Evolutionary conservation across 148 eudicot genomes (phyloP).

Genomic region (Rhododendron molle): DNA sequence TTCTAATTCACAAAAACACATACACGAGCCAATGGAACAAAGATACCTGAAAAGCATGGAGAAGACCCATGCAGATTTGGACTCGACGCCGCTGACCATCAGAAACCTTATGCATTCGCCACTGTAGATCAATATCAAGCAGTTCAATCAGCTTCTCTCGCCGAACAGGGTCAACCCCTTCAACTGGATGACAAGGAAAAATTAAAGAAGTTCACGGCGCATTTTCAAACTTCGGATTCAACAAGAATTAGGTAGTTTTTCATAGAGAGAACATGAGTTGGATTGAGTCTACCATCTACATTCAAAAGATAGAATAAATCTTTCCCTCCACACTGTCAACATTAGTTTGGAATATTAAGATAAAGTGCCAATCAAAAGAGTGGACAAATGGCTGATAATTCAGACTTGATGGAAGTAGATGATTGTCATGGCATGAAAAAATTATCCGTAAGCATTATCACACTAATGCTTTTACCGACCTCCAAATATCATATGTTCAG

Average conservation of each 20-base stretch:
- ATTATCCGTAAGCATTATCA: neutral
- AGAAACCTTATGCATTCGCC: conserved; percentile 99
- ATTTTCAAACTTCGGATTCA: neutral
- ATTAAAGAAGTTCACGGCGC: neutral
- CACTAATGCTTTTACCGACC: conserved; percentile 34
- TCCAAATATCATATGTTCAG: conserved; percentile 95
- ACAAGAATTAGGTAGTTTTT: neutral
- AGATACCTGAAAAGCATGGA: conserved; percentile 80
- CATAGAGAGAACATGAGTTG: neutral
- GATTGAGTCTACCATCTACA: neutral
- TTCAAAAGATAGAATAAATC: neutral
- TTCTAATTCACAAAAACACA: neutral
- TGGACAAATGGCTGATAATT: neutral
- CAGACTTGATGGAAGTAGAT: neutral
- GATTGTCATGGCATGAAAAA: neutral
- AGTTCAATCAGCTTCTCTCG: conserved; percentile 78
- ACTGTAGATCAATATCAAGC: conserved; percentile 81
- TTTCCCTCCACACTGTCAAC: neutral
- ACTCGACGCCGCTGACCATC: conserved; percentile 97
- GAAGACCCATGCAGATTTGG: conserved; percentile 98
- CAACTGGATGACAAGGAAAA: conserved; percentile 48
- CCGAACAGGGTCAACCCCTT: conserved; percentile 79
- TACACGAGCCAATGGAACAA: neutral
- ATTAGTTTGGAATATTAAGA: neutral
- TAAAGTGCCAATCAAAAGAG: neutral